Conservation (phyloP, 768 basidiomycete species). For the Hirschioporus abietinus region DNA sequence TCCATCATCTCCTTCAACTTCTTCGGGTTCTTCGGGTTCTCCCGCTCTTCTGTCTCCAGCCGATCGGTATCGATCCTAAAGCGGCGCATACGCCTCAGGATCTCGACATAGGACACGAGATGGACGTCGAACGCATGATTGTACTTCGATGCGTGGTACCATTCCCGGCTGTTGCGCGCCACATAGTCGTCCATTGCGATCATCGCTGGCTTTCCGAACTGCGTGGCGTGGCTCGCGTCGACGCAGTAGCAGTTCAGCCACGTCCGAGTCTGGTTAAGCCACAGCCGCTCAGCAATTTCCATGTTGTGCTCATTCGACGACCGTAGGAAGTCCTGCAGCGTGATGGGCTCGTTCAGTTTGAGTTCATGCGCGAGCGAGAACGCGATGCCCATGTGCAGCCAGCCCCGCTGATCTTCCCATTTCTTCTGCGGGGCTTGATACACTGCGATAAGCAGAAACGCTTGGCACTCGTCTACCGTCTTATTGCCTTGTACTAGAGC, state of each 20-base stretch:
- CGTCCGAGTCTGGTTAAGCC: slow-evolving; percentile 63
- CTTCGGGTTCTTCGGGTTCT: not conserved
- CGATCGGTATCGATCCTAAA: slow-evolving; percentile 27
- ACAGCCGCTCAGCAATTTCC: slow-evolving; percentile 47
- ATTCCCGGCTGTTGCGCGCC: slow-evolving; percentile 44
- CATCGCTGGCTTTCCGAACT: slow-evolving; percentile 71
- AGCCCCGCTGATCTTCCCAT: slow-evolving; percentile 69
- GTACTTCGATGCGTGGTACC: slow-evolving; percentile 38
- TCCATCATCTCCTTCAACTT: not conserved
- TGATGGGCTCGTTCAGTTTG: slow-evolving; percentile 51
- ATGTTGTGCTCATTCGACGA: slow-evolving; percentile 36
- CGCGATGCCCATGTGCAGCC: slow-evolving; percentile 68
- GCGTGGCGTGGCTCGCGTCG: slow-evolving; percentile 69
- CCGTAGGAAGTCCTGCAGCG: slow-evolving; percentile 19
- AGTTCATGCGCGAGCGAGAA: slow-evolving; percentile 60
- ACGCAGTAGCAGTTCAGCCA: slow-evolving; percentile 76
- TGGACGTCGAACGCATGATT: slow-evolving; percentile 25
- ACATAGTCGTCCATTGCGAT: slow-evolving; percentile 56
- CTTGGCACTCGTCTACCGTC: slow-evolving; percentile 76
- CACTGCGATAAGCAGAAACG: slow-evolving; percentile 62
- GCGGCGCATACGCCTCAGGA: slow-evolving; percentile 43
- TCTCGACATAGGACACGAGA: slow-evolving; percentile 47
- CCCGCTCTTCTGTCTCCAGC: not conserved
- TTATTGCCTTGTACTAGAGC: slow-evolving; percentile 56
- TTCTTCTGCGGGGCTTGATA: slow-evolving; percentile 58